phyloP scores from a whole-genome alignment of 2,329 filamentous ascomycete species.

The Fusarium neocosmosporiellum region DNA sequence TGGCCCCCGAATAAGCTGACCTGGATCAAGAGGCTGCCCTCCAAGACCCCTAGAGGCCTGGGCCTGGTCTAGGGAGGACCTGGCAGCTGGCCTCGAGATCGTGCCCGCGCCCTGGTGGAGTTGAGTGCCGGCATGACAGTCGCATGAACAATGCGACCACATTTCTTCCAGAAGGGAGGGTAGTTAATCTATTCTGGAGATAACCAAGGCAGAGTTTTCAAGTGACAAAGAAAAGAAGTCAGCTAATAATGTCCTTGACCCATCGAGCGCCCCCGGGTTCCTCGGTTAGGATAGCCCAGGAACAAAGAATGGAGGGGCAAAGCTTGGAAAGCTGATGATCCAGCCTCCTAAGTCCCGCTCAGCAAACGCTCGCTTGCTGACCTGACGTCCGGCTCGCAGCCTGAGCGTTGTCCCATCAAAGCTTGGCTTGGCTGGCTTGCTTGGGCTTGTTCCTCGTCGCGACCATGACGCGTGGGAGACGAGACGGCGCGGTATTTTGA shows the following conservation, averaged over 20 bases:
- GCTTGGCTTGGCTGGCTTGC: background rate
- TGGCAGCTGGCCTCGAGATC: conserved; percentile 18
- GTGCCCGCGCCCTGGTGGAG: conserved; percentile 27
- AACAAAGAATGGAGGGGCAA: conserved; percentile 28
- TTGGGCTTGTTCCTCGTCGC: conserved; percentile 24
- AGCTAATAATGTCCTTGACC: background rate
- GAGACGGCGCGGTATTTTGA: conserved; percentile 23
- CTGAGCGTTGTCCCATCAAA: background rate
- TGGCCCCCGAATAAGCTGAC: conserved; percentile 1
- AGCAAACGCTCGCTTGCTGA: conserved; percentile 1
- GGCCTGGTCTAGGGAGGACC: background rate
- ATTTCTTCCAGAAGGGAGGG: conserved; percentile 24
- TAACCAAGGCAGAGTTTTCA: conserved; percentile 6
- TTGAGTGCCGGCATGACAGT: conserved; percentile 26
- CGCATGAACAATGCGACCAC: conserved; percentile 28
- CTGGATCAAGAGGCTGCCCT: background rate
- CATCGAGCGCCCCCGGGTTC: conserved; percentile 6
- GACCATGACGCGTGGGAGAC: conserved; percentile 41
- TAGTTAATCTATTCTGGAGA: conserved; percentile 26
- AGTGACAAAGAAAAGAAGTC: background rate
- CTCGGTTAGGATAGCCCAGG: conserved; percentile 29
- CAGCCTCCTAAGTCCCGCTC: conserved; percentile 12
- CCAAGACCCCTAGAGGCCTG: conserved; percentile 10
- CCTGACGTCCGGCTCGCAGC: background rate
- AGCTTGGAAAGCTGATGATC: conserved; percentile 18